Evolutionary conservation across 2,329 filamentous ascomycete genomes (phyloP).

Genomic region (Metarhizium anisopliae): DNA sequence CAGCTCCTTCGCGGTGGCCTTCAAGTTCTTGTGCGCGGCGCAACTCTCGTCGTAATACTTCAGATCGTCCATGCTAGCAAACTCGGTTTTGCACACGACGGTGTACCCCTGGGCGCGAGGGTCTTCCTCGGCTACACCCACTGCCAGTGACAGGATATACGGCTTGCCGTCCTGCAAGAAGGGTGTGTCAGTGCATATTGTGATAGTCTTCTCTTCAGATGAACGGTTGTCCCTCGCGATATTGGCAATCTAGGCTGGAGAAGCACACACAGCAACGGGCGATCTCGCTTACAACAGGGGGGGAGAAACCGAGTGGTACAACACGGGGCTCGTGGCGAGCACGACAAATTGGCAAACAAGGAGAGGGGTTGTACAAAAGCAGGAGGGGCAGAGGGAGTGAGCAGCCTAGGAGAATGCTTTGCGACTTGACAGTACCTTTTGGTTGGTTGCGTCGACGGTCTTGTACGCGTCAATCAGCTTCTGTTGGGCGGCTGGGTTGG

Average conservation of each 20-base stretch:
- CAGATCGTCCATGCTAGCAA: slow-evolving; percentile 58
- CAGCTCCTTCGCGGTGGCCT: slow-evolving; percentile 24
- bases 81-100: slow-evolving; percentile 52
- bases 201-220: neutral
- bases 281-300: neutral
- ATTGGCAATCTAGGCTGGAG: neutral
- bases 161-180: slow-evolving; percentile 54
- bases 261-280: neutral
- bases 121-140: slow-evolving; percentile 45
- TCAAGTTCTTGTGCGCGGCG: slow-evolving; percentile 32
- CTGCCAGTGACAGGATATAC: slow-evolving; percentile 54
- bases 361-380: neutral
- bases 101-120: slow-evolving; percentile 57
- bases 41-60: slow-evolving; percentile 56
- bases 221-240: neutral
- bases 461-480: slow-evolving; percentile 37
- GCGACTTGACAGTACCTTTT: slow-evolving; percentile 26
- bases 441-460: slow-evolving; percentile 27
- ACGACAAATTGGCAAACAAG: neutral
- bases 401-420: neutral
- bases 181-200: slow-evolving; percentile 9
- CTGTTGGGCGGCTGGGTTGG: slow-evolving; percentile 32
- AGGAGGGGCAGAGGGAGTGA: neutral
- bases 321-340: neutral
- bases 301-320: neutral